Evolutionary conservation across 1,284 basidiomycete species (phyloP), one percentile per base, ranked within the genome.

Genomic region (Abortiporus biennis): DNA sequence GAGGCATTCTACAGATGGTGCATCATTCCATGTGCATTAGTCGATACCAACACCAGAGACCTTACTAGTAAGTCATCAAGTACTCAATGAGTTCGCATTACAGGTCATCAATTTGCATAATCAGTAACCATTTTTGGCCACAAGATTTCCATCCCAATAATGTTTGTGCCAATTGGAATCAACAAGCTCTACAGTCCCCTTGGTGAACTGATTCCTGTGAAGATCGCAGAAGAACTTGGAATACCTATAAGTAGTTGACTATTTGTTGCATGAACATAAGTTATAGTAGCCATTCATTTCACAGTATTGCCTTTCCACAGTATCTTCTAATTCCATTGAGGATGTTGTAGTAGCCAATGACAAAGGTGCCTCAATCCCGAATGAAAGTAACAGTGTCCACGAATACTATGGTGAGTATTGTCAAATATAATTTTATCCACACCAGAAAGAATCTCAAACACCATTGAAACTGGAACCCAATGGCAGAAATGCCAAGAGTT

Each of bases 91-190:
- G 9, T 6, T 2, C 31, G 19, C 17, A 6, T 9, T 21, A 21
- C 16, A 25, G 23, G 4, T 32, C 9, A 24, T 3, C 8, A 13
- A 23, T 21, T 19, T 25, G 13, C 2, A 24, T 36, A 2, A 4
- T n/a, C 31, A 70, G 67, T 64, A 11, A 67, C 66, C 4, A 53
- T 80, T n/a, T 77, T 79, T 47, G 76, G 76, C 0, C 72, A 76
- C 50, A 62, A 55, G 19, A 67, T 78, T 37, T 67, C 71, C 9
- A 72, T 72, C 0, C 76, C 76, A 2, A 70, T 80, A 42, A 54
- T 72, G 29, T 75, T 80, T 48, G 72, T 74, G 0, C 76, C 76
- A 2, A 74, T 80, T 36, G 77, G 76, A 1, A 74, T 80, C 48
- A 78, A 76, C 57, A 76, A 76, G 55, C 64, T 78, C 33, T 77